Percentiles rank a stretch among this genome's conserved stretches.
phyloP scores from a whole-genome alignment of 192 early-diverging fungal genomes.

The Podila minutissima region DNA sequence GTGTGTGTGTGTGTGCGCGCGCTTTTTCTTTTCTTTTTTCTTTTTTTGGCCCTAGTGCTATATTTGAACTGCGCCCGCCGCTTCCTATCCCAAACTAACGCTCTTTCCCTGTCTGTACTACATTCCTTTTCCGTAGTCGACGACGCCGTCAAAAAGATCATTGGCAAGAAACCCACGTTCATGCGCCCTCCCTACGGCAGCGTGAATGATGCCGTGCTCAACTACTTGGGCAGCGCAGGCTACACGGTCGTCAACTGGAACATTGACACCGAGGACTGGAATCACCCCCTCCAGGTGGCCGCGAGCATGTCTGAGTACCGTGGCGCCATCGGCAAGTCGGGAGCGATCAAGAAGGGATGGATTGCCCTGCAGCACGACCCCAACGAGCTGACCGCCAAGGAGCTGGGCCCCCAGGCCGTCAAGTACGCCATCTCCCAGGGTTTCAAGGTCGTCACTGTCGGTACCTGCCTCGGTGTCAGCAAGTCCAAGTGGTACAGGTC shows the following conservation, averaged over 20 bases:
- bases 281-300: constrained; percentile 29
- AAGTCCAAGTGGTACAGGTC: constrained; percentile 32
- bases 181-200: constrained; percentile 67
- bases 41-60: no score
- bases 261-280: constrained; percentile 53
- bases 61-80: no score
- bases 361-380: constrained; percentile 55
- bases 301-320: constrained; percentile 18
- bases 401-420: constrained; percentile 56
- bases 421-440: constrained; percentile 34
- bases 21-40: no score
- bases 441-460: constrained; percentile 60
- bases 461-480: constrained; percentile 51
- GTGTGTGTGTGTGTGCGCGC: no score
- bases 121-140: constrained; percentile 27
- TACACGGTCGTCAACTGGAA: constrained; percentile 59
- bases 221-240: constrained; percentile 35
- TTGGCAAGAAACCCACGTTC: constrained; percentile 60
- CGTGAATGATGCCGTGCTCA: constrained; percentile 24
- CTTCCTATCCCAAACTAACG: no score
- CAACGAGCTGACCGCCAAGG: constrained; percentile 37
- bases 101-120: no score
- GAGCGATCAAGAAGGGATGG: constrained; percentile 23
- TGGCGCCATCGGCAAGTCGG: not conserved
- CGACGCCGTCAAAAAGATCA: constrained; percentile 53